Evolutionary conservation across 352 stramenopile genomes (phyloP), one percentile per base, ranked within the genome.

Genomic region (Pythium sukuiense): DNA sequence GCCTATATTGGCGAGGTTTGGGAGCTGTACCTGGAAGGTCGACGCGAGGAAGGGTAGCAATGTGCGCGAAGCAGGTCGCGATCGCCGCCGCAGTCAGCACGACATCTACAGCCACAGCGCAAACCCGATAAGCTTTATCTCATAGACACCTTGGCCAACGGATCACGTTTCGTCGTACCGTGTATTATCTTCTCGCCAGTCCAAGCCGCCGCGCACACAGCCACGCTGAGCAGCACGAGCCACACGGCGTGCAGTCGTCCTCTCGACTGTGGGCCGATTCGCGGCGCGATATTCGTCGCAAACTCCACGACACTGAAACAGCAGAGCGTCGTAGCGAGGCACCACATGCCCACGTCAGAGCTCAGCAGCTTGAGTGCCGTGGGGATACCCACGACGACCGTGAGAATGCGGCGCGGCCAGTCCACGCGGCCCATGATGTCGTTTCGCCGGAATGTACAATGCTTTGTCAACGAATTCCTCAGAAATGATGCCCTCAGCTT

Each of bases 221-320:
- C 56, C 16, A 59, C 8, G 14, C 64, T 55, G 54, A 76, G 41
- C 11, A 45, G 9, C 7, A 63, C 55, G 27, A 72, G 57, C n/a
- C 62, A 50, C 41, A 39, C 54, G 18, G 56, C 59, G 52, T 67
- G 68, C 30, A 59, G n/a, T 33, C 11, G 33, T 58, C n/a, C 37
- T 49, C 35, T 12, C 2, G 45, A 39, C 4, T 30, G 37, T 32
- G 39, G 30, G 29, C 50, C 46, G 39, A 65, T 66, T 30, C 60
- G 43, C 26, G 52, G 67, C 49, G 49, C 32, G 49, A 92, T 76
- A 37, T 72, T 85, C 59, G 64, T 48, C 5, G 65, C 72, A 60
- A 88, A 92, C 69, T 92, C 84, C 52, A 84, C 55, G 24, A 90
- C 64, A 48, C 73, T 87, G 48, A 88, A 69, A 13, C 61, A 71